Evolutionary conservation across 805 yeast genomes (phyloP), one percentile per base, ranked within the genome.

Genomic region (Saturnispora hagleri): DNA sequence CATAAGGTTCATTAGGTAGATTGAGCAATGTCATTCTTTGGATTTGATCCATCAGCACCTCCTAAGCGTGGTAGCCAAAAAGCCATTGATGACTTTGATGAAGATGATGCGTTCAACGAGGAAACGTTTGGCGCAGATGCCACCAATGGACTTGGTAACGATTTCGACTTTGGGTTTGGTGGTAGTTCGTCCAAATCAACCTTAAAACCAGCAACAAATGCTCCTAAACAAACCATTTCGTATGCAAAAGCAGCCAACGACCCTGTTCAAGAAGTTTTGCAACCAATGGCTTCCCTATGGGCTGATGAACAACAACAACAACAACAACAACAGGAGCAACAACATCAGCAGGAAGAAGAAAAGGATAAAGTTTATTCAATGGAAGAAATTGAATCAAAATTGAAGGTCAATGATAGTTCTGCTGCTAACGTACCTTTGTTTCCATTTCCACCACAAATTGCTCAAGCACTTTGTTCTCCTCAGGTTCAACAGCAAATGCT

Each of bases 351-450:
- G 24, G 13, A 53, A 34, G 46, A 52, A 43, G 43, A 61, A 62
- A 54, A 57, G 49, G 72, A 73, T 58, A 76, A 75, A 59, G 74
- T 84, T 22, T 68, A 86, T 58, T 84, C 96, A 10, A 72, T 88
- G 64, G 91, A 86, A 64, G 95, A 89, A 60, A 78, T 89, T 57
- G 96, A 89, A 69, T 88, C 95, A 8, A 88, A 81, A 60, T 72
- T 84, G 63, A 71, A 81, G 53, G 75, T 70, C 5, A 38, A 12
- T 52, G 60, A 56, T 8, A 58, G 51, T 40, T 47, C 69, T 48
- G 68, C 54, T 51, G 54, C 38, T 18, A 52, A 7, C 64, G 53
- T 36, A 51, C 56, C 63, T 52, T 54, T 52, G 10, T 58, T 58
- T 46, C 64, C 56, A 50, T 44, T 64, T 45, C 66, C 64, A 15